These are phyloP conservation scores for Stereocaulon alpinum DNA, from an alignment of 495 filamentous ascomycete genomes.

Conservation along the genomic window DNA sequence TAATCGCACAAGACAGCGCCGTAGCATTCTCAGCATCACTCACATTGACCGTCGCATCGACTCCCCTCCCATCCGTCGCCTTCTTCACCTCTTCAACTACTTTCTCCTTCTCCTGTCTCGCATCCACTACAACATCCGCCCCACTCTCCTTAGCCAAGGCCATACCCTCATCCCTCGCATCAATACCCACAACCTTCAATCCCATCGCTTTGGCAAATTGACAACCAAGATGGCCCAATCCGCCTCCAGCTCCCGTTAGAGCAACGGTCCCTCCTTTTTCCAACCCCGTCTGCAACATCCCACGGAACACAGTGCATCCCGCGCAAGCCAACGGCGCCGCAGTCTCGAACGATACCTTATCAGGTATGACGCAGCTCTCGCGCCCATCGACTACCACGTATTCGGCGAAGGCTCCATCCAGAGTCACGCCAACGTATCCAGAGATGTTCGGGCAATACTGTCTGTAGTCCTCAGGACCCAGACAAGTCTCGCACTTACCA, in stretches of 20 bases:
- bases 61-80: conserved; percentile 37
- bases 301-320: conserved; percentile 44
- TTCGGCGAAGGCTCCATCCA: conserved; percentile 44
- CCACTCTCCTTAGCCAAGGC: conserved; percentile 33
- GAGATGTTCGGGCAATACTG: conserved; percentile 39
- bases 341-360: conserved; percentile 35
- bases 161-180: conserved; percentile 45
- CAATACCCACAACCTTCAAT: conserved; percentile 42
- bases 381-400: conserved; percentile 41
- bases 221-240: conserved; percentile 44
- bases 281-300: conserved; percentile 35
- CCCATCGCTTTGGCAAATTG: conserved; percentile 47
- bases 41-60: conserved; percentile 37
- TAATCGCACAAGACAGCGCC: conserved; percentile 39
- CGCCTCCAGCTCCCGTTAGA: conserved; percentile 47
- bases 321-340: conserved; percentile 50
- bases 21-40: conserved; percentile 36
- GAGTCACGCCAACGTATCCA: conserved; percentile 34
- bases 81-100: conserved; percentile 36
- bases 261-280: conserved; percentile 38
- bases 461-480: conserved; percentile 29
- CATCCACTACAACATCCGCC: conserved; percentile 44
- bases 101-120: conserved; percentile 33
- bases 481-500: conserved; percentile 39
- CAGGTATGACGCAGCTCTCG: conserved; percentile 35